Evolutionary conservation across 2,329 filamentous ascomycete genomes (phyloP).

Genomic region (Decorospora gaudefroyi): DNA sequence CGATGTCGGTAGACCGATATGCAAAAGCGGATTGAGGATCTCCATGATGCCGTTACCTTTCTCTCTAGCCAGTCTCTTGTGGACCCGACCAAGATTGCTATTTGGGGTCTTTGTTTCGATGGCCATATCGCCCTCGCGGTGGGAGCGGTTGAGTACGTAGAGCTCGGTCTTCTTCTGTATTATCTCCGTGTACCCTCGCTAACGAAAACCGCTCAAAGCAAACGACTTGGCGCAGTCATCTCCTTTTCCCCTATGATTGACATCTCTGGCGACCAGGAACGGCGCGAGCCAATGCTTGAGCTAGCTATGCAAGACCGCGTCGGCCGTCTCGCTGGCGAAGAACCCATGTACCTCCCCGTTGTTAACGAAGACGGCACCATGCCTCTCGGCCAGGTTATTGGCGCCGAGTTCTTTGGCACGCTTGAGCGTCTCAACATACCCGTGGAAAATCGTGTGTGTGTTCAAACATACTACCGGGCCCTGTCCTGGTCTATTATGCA

Average conservation of each 20-base stretch:
- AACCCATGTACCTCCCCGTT: conserved; percentile 13
- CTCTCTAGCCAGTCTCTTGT: neutral
- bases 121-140: neutral
- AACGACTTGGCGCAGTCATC: conserved; percentile 9
- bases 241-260: conserved; percentile 12
- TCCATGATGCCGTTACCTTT: neutral
- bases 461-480: conserved; percentile 10
- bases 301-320: conserved; percentile 9
- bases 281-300: conserved; percentile 12
- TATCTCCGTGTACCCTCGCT: no score
- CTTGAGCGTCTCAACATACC: conserved; percentile 7
- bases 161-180: no score
- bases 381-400: conserved; percentile 8
- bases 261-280: conserved; percentile 8
- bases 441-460: conserved; percentile 14
- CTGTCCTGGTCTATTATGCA: conserved; percentile 11
- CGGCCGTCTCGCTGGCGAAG: conserved; percentile 12
- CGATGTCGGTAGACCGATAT: neutral
- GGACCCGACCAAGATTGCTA: neutral
- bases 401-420: conserved; percentile 9
- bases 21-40: neutral
- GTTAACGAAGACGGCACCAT: conserved; percentile 14
- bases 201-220: no score
- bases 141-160: neutral
- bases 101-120: neutral